phyloP scores from a whole-genome alignment of 106 monocot genomes.

The Chionographis japonica region DNA sequence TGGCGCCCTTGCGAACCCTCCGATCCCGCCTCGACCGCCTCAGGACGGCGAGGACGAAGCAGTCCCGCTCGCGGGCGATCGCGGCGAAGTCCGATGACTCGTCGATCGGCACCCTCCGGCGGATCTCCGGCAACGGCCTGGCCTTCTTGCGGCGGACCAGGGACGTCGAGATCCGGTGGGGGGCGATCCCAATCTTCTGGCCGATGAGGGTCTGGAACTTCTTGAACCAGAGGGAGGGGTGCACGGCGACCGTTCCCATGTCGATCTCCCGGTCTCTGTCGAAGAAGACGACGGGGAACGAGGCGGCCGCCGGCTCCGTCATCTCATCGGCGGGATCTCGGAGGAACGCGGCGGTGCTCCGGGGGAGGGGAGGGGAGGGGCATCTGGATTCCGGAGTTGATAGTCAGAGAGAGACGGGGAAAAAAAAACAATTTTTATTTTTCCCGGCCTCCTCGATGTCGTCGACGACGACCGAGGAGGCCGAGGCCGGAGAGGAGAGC shows the following conservation, averaged over 20 bases:
- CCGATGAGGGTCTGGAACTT: slow-evolving; percentile 33
- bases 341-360: no score
- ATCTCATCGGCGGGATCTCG: slow-evolving; percentile 4
- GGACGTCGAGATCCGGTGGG: slow-evolving; percentile 38
- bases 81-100: slow-evolving; percentile 36
- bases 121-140: slow-evolving; percentile 19
- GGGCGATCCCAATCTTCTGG: slow-evolving; percentile 29
- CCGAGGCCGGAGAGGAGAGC: no score
- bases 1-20: background rate
- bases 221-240: slow-evolving; percentile 10
- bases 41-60: slow-evolving; percentile 30
- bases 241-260: slow-evolving; percentile 28
- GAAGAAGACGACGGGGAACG: slow-evolving; percentile 45
- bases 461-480: no score
- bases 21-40: slow-evolving; percentile 11
- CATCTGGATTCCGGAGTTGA: no score
- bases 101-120: slow-evolving; percentile 33
- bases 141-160: slow-evolving; percentile 38
- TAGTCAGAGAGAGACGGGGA: no score
- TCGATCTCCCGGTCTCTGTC: slow-evolving; percentile 41
- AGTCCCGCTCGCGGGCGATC: slow-evolving; percentile 32
- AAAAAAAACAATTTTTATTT: no score
- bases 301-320: slow-evolving; percentile 11
- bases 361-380: no score
- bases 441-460: no score